Conservation (phyloP, 768 basidiomycete species). For the Trametes villosa region DNA sequence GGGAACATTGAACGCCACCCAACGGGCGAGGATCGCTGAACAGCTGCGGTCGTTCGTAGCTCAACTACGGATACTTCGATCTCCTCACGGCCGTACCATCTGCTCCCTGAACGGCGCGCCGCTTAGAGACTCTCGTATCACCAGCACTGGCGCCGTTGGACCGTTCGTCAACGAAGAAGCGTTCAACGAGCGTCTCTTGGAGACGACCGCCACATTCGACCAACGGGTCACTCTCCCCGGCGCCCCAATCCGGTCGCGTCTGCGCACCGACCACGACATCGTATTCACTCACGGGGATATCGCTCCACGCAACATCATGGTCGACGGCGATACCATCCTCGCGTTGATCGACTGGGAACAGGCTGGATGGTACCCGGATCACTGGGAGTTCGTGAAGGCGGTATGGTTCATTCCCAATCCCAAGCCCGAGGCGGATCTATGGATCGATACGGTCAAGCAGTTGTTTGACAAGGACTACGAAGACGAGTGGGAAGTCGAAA, state of each 20-base stretch:
- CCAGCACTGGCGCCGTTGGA: neutral
- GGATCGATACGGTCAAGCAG: neutral
- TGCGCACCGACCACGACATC: neutral
- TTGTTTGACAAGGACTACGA: constrained; percentile 1
- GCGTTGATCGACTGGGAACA: constrained; percentile 43
- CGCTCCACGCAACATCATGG: constrained; percentile 46
- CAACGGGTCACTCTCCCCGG: no score
- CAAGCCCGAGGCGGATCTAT: neutral
- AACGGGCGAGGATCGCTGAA: neutral
- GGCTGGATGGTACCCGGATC: constrained; percentile 41
- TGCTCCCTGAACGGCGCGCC: neutral
- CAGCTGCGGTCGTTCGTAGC: neutral
- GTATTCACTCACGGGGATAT: constrained; percentile 48
- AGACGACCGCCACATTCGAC: no score
- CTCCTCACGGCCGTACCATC: neutral
- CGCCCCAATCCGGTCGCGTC: neutral
- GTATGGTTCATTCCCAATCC: constrained; percentile 21
- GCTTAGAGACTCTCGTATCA: neutral
- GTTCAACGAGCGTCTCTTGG: neutral
- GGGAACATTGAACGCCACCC: neutral
- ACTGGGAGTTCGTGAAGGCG: constrained; percentile 39
- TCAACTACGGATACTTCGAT: neutral
- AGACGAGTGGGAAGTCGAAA: constrained; percentile 2
- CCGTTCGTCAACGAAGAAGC: neutral
- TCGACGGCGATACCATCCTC: constrained; percentile 36